These are phyloP conservation scores for Moringa oleifera DNA, from an alignment of 345 rosid genomes.

Conservation along the genomic window DNA sequence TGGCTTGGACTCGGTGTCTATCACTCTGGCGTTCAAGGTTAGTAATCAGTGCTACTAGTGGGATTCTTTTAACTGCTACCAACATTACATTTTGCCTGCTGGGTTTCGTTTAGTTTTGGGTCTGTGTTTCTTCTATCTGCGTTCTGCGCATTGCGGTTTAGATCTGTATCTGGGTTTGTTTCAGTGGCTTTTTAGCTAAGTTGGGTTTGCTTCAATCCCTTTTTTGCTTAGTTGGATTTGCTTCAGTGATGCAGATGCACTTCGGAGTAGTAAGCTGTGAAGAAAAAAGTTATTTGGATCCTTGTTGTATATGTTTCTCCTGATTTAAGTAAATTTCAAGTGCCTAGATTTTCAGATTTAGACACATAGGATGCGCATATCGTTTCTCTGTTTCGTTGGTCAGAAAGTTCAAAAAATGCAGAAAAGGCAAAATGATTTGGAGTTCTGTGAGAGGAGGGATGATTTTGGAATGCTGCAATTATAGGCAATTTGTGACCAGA, in stretches of 20 bases:
- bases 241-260: background rate
- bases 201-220: constrained; percentile 5
- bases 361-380: background rate
- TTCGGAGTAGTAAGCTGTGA: constrained; percentile 2
- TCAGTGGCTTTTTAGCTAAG: background rate
- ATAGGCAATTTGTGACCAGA: too few relatives aligned
- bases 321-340: too few relatives aligned
- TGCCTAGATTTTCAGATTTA: background rate
- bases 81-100: background rate
- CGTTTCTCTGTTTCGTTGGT: constrained; percentile 14
- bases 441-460: too few relatives aligned
- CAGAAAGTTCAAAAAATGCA: constrained; percentile 2
- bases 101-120: background rate
- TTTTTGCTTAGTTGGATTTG: constrained; percentile 1
- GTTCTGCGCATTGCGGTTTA: background rate
- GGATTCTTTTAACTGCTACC: too few relatives aligned
- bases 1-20: constrained; percentile 98
- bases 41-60: too few relatives aligned
- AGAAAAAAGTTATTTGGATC: too few relatives aligned
- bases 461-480: too few relatives aligned
- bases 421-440: too few relatives aligned
- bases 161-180: constrained; percentile 16
- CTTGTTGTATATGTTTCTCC: too few relatives aligned
- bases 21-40: constrained; percentile 99
- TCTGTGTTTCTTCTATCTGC: background rate